Evolutionary conservation across 192 early-diverging fungal species (phyloP), one percentile per base, ranked within the genome.

Genomic region (Coemansia sp.): DNA sequence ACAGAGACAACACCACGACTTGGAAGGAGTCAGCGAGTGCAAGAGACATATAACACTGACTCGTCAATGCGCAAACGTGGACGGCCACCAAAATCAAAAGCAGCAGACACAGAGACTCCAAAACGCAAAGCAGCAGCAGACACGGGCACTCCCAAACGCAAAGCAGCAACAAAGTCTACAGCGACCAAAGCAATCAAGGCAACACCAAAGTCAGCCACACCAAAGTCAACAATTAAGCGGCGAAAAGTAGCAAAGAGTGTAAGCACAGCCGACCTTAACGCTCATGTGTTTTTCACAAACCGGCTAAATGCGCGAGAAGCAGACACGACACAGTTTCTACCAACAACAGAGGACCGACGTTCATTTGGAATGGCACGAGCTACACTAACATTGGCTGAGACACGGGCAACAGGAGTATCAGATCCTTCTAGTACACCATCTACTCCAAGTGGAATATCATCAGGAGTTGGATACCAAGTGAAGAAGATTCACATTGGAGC

Each of bases 401-500:
- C 59, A 2, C 32, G 54, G 1, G 52, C 23, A n/a, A 65, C 65
- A 1, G 62, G 32, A 3, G 49, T 56, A 5, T 14, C 48, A 8
- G 56, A 49, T 30, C 2, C 14, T 30, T 27, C 56, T 7, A 67
- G 64, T 34, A 70, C 78, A 34, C 71, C 71, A 9, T 68, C 64
- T 12, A 74, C 72, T 3, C 72, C 71, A 2, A 59, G 70, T 48
- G 60, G 23, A 1, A 38, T 62, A 21, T 31, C 64, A 2, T 58
- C 44, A 9, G 57, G 60, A 1, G 68, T 81, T 3, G 71, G 71
- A 4, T 74, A 74, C 65, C 78, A 73, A 52, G 76, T 73, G 38
- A 78, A 78, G 53, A 72, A 73, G 52, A 94, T 99, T 47, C 81
- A 82, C 2, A 86, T 98, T 57, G 97, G 97, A 10, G 76, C 73